phyloP scores from a whole-genome alignment of 148 eudicot species.

The Spergularia bocconei region DNA sequence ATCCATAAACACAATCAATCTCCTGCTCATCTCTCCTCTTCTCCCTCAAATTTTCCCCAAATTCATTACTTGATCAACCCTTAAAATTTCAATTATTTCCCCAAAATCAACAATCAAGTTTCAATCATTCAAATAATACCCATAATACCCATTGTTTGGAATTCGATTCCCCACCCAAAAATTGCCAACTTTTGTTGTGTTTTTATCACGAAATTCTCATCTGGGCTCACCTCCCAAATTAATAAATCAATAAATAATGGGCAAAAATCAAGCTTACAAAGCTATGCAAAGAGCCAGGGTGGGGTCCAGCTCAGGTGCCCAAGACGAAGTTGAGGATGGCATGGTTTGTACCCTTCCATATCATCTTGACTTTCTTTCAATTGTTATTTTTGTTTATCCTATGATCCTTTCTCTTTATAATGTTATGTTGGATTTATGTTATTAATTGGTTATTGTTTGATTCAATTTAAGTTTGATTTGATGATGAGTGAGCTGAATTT shows the following conservation, averaged over 20 bases:
- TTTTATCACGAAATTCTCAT: constrained; percentile 13
- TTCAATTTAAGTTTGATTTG: not conserved
- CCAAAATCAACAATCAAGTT: not conserved
- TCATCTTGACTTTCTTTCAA: not conserved
- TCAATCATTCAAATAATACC: not conserved
- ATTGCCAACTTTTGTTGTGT: not conserved
- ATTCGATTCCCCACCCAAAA: constrained; percentile 15
- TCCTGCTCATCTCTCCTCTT: constrained; percentile 1
- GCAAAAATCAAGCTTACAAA: constrained; percentile 84
- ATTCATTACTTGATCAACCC: not conserved
- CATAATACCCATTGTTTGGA: not conserved
- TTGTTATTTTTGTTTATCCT: not conserved
- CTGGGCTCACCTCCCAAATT: constrained; percentile 25
- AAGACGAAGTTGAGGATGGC: constrained; percentile 78
- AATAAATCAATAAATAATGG: constrained; percentile 34
- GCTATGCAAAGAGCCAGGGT: constrained; percentile 79
- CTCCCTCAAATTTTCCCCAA: not conserved
- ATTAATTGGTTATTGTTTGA: constrained; percentile 2
- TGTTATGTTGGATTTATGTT: not conserved
- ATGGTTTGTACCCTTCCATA: constrained; percentile 82
- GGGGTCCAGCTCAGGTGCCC: constrained; percentile 56
- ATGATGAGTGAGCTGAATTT: not conserved
- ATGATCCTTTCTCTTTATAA: constrained; percentile 1
- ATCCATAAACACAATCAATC: not conserved
- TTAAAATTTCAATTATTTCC: not conserved